Percentiles rank a stretch among this genome's conserved stretches.
Conservation (phyloP, 768 basidiomycete species). For the Kwoniella newhampshirensis region DNA sequence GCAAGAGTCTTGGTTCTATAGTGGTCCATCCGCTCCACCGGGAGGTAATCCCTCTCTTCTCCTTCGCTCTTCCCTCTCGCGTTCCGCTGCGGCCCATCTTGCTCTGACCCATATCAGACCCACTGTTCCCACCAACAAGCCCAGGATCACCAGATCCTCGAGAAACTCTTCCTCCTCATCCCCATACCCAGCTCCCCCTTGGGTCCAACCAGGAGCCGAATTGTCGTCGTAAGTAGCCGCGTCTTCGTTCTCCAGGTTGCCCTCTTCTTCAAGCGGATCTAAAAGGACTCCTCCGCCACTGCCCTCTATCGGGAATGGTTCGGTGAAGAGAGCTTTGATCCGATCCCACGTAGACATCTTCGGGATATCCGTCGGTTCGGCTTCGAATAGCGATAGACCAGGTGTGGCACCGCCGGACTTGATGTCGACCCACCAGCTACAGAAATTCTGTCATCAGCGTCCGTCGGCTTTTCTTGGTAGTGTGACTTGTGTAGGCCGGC, state of each 20-base stretch:
- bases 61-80: slow-evolving; percentile 59
- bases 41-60: slow-evolving; percentile 6
- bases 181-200: slow-evolving; percentile 3
- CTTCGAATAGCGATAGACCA: slow-evolving; percentile 37
- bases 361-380: slow-evolving; percentile 4
- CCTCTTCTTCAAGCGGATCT: neutral
- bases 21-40: neutral
- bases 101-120: slow-evolving; percentile 75
- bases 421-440: slow-evolving; percentile 43
- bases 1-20: too few species aligned
- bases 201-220: neutral
- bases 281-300: slow-evolving; percentile 2
- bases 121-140: slow-evolving; percentile 70
- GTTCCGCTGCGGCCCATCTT: slow-evolving; percentile 70
- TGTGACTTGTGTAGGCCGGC: neutral
- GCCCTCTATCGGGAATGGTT: neutral
- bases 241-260: slow-evolving; percentile 14
- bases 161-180: slow-evolving; percentile 66
- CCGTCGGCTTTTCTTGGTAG: neutral
- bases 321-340: slow-evolving; percentile 32
- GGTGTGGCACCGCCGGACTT: slow-evolving; percentile 32
- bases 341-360: slow-evolving; percentile 26
- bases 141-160: slow-evolving; percentile 76
- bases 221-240: slow-evolving; percentile 10
- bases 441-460: neutral